Conservation (phyloP, 148 eudicot genomes). For the Chenopodium album region DNA sequence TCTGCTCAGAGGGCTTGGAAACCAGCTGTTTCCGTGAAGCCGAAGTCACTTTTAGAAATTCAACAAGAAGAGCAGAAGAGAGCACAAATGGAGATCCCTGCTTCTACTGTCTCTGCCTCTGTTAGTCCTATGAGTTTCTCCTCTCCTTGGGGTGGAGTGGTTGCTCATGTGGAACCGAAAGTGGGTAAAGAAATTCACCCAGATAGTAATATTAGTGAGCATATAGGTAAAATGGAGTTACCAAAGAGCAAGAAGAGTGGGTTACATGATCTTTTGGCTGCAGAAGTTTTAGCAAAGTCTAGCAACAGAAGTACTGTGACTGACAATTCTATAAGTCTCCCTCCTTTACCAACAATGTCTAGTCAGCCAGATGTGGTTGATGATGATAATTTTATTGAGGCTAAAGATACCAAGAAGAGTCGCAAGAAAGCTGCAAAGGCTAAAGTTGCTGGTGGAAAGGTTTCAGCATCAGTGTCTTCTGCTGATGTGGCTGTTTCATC, state of each 20-base stretch:
- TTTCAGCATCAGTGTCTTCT: conserved; percentile 33
- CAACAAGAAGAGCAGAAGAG: conserved; percentile 87
- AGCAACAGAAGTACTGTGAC: conserved; percentile 38
- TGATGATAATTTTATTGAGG: conserved; percentile 77
- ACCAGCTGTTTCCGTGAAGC: conserved; percentile 81
- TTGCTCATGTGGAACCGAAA: conserved; percentile 47
- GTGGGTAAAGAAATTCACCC: conserved; percentile 29
- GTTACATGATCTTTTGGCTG: conserved; percentile 74
- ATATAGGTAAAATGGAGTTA: conserved; percentile 32
- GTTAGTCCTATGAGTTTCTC: conserved; percentile 44
- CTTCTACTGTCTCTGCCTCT: conserved; percentile 45
- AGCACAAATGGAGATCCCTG: conserved; percentile 45
- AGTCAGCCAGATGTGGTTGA: conserved; percentile 35
- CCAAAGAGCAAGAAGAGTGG: conserved; percentile 62
- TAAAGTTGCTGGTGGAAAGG: conserved; percentile 60
- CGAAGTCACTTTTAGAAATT: conserved; percentile 86
- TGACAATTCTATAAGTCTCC: conserved; percentile 30
- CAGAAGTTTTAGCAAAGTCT: conserved; percentile 47
- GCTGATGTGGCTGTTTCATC: conserved; percentile 48
- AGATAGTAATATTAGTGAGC: conserved; percentile 31
- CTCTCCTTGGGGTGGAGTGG: conserved; percentile 76
- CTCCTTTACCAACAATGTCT: conserved; percentile 36
- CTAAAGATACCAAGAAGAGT: conserved; percentile 88
- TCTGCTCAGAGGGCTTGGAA: conserved; percentile 74
- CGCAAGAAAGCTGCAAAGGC: conserved; percentile 88